A percentile compares a stretch with the other conserved stretches of the same genome.
These are phyloP conservation scores for Corrigiola litoralis DNA, from an alignment of 179 eudicot genomes.

Conservation along the genomic window DNA sequence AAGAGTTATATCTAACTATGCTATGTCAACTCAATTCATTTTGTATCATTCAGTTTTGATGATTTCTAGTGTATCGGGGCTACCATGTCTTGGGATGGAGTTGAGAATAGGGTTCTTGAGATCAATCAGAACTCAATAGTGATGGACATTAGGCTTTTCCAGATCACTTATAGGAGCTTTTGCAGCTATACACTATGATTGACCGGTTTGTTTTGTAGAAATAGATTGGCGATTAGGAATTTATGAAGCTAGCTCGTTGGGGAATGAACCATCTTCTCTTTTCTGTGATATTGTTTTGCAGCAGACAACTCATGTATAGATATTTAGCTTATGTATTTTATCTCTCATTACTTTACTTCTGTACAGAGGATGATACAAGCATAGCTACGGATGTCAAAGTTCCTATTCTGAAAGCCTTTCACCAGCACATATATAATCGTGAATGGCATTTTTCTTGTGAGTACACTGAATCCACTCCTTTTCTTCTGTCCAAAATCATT, in stretches of 20 bases:
- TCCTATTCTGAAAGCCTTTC: slow-evolving; percentile 74
- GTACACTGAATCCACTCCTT: slow-evolving; percentile 23
- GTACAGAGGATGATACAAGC: slow-evolving; percentile 95
- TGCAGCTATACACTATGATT: too few relatives aligned
- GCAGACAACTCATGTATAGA: background rate
- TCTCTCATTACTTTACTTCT: slow-evolving; percentile 9
- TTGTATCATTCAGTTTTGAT: background rate
- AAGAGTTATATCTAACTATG: background rate
- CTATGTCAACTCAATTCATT: background rate
- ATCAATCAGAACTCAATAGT: too few relatives aligned
- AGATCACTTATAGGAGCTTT: too few relatives aligned
- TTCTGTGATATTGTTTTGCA: background rate
- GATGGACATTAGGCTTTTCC: too few relatives aligned
- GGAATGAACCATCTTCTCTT: too few relatives aligned
- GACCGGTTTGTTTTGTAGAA: too few relatives aligned
- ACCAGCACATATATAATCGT: slow-evolving; percentile 68
- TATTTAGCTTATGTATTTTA: background rate
- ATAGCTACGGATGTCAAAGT: slow-evolving; percentile 72
- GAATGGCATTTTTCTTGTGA: slow-evolving; percentile 92
- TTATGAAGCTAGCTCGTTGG: too few relatives aligned
- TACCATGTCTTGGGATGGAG: too few relatives aligned
- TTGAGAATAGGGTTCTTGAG: too few relatives aligned
- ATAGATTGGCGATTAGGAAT: too few relatives aligned
- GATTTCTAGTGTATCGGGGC: too few relatives aligned
- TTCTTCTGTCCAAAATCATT: background rate